Conservation (phyloP, 2,329 filamentous ascomycete species). For the Phoma sp. region DNA sequence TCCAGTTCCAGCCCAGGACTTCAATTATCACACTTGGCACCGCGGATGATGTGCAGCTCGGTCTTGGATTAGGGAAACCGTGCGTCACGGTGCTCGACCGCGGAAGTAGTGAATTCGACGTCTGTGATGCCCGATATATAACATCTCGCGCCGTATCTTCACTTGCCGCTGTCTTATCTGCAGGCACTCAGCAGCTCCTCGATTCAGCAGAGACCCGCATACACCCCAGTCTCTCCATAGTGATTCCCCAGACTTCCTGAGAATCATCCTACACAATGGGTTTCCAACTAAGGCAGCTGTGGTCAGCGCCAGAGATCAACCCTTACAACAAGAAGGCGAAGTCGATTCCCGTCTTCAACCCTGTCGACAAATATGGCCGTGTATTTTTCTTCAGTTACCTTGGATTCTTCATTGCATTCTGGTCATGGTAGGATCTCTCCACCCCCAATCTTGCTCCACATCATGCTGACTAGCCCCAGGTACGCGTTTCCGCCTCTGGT, state of each 20-base stretch:
- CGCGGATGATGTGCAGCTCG: constrained; percentile 27
- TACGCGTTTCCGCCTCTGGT: constrained; percentile 89
- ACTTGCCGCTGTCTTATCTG: constrained; percentile 23
- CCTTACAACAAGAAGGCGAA: constrained; percentile 84
- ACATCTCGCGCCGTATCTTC: constrained; percentile 25
- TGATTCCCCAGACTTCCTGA: constrained; percentile 7
- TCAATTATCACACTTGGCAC: constrained; percentile 30
- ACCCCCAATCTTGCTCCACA: constrained; percentile 8
- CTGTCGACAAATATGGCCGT: constrained; percentile 78
- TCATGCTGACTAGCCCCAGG: constrained; percentile 54
- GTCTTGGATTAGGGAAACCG: constrained; percentile 17
- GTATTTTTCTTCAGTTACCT: constrained; percentile 92
- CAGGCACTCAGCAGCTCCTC: constrained; percentile 20
- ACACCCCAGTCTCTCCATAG: constrained; percentile 17
- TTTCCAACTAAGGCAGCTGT: constrained; percentile 45
- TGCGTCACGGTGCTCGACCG: constrained; percentile 41
- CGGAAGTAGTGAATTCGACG: constrained; percentile 40
- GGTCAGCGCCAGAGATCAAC: constrained; percentile 74
- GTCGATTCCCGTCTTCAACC: constrained; percentile 80
- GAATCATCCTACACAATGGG: constrained; percentile 35
- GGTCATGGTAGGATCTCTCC: constrained; percentile 68
- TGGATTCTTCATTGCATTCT: constrained; percentile 86
- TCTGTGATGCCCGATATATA: constrained; percentile 36
- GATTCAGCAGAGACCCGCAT: constrained; percentile 16
- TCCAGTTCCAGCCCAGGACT: constrained; percentile 30